Base-by-base conservation (phyloP, 495 filamentous ascomycete genomes). In the Aspergillus panamensis region DNA sequence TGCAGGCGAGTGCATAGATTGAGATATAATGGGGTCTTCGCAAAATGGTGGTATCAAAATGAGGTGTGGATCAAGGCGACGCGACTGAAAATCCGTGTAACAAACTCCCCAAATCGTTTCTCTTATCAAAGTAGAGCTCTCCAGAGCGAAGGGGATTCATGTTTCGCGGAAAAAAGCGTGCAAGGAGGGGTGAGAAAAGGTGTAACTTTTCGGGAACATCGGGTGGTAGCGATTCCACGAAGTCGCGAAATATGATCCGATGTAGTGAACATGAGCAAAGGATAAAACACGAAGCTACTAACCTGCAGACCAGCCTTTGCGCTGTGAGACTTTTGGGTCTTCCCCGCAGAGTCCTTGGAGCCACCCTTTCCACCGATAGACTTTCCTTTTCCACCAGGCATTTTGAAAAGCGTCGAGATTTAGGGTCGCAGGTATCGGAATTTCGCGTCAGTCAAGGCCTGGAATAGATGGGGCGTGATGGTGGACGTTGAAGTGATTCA, bases 241-340 rank as follows among this genome's bases (percentile, higher is more conserved):
- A 25, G 2, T 25, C 25, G 25, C 25, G 25, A 25, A 25, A 25
- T 25, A 25, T 25, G 25, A 25, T 25, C 25, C 25, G 5, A 25
- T 45, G 20, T 17, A 14, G 25, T n/a, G 31, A 40, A 40, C 25
- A 29, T 42, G n/a, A 20, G 53, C 53, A 44, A 25, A 58, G 45
- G 32, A 45, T 48, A 51, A 43, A 59, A 58, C 48, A 52, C 13
- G 47, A 35, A 40, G 20, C 44, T 68, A 84, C 94, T 83, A 80
- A 98, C 94, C 88, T 98, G 94, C 68, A 98, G 83, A 74, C 94
- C 94, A 75, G 94, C 94, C 77, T 97, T 96, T 66, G 91, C 91
- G 65, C 93, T 97, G 80, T 98, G 94, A 68, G 92, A 96, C 79
- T 97, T 93, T 75, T 97, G 92, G 66, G 90, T 88, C 81, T 97